Conservation (phyloP, 2,329 filamentous ascomycete genomes). For the Aspergillus brunneoviolaceus region DNA sequence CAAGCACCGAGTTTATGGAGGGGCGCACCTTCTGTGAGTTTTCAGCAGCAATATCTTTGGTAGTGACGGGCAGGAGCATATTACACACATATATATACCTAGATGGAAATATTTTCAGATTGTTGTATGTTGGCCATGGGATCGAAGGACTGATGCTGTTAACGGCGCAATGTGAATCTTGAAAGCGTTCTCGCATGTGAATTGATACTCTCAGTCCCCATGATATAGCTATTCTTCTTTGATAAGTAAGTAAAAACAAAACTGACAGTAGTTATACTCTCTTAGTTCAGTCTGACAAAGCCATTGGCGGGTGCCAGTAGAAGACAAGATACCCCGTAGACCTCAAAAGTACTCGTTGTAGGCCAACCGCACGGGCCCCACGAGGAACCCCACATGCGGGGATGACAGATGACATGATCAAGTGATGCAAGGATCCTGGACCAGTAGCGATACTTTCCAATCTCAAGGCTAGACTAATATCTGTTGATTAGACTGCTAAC, state of each 20-base stretch:
- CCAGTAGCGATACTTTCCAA: neutral
- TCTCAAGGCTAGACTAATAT: neutral
- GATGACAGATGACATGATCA: neutral
- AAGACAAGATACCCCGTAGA: constrained; percentile 24
- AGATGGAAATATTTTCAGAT: no score
- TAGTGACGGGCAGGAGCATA: constrained; percentile 9
- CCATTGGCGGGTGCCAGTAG: neutral
- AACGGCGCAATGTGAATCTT: no score
- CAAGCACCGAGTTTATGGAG: constrained; percentile 27
- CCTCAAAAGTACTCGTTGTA: constrained; percentile 15
- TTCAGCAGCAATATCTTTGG: constrained; percentile 37
- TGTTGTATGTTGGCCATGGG: no score
- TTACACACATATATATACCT: no score
- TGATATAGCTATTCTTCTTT: no score
- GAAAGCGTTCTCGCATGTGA: no score
- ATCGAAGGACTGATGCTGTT: no score
- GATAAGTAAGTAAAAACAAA: no score
- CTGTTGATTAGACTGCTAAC: no score
- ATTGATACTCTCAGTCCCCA: no score
- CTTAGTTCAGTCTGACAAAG: no score
- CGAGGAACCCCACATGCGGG: neutral
- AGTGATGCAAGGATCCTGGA: neutral
- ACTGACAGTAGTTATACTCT: no score
- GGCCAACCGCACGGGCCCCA: neutral
- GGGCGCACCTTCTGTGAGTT: constrained; percentile 31